These are phyloP conservation scores for Acanthamoeba lugdunensis DNA, from an alignment of 208 protist species.

Conservation along the genomic window DNA sequence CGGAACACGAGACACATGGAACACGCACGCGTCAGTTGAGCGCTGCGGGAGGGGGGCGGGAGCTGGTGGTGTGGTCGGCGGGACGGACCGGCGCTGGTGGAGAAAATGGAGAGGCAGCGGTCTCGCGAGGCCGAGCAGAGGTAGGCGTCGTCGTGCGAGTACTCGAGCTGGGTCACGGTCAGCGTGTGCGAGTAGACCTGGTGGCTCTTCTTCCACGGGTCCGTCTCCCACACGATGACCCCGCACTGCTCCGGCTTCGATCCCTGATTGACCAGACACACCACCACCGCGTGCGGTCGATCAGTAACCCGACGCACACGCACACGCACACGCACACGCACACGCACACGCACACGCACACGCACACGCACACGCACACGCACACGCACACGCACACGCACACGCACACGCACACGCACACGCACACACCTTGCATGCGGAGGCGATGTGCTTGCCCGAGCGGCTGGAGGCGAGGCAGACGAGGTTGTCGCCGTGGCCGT, in stretches of 20 bases:
- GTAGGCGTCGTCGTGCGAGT: conserved; percentile 82
- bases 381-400: no score
- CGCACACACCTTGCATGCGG: background rate
- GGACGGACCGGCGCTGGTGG: background rate
- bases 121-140: conserved; percentile 84
- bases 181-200: conserved; percentile 78
- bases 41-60: background rate
- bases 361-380: no score
- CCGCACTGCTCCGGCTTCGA: conserved; percentile 64
- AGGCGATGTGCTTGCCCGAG: conserved; percentile 69
- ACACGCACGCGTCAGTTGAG: background rate
- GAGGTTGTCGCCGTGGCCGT: conserved; percentile 86
- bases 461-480: conserved; percentile 73
- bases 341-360: no score
- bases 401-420: no score
- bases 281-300: background rate
- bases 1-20: no score
- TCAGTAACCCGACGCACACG: background rate
- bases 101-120: conserved; percentile 71
- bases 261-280: background rate
- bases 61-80: no score
- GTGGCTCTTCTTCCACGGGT: conserved; percentile 74
- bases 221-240: conserved; percentile 79
- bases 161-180: conserved; percentile 85
- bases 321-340: background rate